Conservation (phyloP, 805 yeast genomes). For the Yamadazyma laniorum region DNA sequence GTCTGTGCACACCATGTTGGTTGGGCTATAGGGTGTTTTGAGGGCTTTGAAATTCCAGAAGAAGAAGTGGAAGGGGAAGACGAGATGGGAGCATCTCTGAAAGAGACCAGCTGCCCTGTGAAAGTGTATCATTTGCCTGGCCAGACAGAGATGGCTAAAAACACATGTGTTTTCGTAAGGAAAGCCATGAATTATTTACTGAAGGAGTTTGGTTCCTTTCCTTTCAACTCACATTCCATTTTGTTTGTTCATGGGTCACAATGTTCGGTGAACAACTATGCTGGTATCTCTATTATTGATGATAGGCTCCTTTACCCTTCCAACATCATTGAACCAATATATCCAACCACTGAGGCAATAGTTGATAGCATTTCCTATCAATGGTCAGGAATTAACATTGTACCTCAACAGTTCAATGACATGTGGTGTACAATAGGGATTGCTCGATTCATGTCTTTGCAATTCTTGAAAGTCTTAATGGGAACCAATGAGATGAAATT, state of each 20-base stretch:
- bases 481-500: conserved; percentile 83
- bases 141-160: conserved; percentile 52
- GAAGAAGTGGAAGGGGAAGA: conserved; percentile 34
- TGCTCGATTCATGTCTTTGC: conserved; percentile 75
- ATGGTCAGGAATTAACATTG: conserved; percentile 91
- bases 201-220: conserved; percentile 89
- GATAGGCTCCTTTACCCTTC: conserved; percentile 69
- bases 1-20: conserved; percentile 94
- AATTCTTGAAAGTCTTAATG: conserved; percentile 66
- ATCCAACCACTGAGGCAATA: conserved; percentile 62
- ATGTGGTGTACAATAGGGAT: conserved; percentile 89
- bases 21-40: conserved; percentile 90
- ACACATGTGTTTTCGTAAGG: conserved; percentile 73
- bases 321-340: conserved; percentile 73
- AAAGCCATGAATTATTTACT: conserved; percentile 81
- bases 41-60: conserved; percentile 52
- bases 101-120: conserved; percentile 36
- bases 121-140: conserved; percentile 61
- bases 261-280: conserved; percentile 53
- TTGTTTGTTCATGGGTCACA: conserved; percentile 65
- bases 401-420: conserved; percentile 76
- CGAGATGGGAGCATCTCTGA: conserved; percentile 14
- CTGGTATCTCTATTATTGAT: conserved; percentile 65
- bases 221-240: conserved; percentile 78
- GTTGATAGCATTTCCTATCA: conserved; percentile 77